Percentiles rank a stretch among this genome's conserved stretches.
phyloP scores from a whole-genome alignment of 2,329 filamentous ascomycete genomes.

The Epichloe gansuensis region DNA sequence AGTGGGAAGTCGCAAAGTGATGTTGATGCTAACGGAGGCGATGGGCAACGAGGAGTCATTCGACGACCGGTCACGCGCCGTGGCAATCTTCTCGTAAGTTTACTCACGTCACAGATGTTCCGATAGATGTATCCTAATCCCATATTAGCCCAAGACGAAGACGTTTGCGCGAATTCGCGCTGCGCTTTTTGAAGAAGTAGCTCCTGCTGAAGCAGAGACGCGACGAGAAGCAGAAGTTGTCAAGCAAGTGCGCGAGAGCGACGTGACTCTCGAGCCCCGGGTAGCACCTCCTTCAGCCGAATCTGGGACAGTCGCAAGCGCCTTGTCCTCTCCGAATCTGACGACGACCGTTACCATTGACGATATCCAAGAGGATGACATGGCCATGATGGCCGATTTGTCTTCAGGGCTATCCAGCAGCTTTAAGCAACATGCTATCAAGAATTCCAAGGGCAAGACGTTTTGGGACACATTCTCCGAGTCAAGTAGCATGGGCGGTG shows the following conservation, averaged over 20 bases:
- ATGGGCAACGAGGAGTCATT: slow-evolving; percentile 62
- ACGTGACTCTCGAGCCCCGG: slow-evolving; percentile 48
- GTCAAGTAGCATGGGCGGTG: slow-evolving; percentile 40
- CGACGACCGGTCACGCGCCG: slow-evolving; percentile 72
- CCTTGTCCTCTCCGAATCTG: slow-evolving; percentile 57
- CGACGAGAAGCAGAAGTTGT: slow-evolving; percentile 91
- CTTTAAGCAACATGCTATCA: slow-evolving; percentile 64
- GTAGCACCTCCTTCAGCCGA: slow-evolving; percentile 27
- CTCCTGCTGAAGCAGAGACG: slow-evolving; percentile 79
- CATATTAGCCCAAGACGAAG: slow-evolving; percentile 76
- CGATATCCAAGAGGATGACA: slow-evolving; percentile 57
- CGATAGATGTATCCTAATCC: background rate
- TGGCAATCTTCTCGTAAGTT: slow-evolving; percentile 71
- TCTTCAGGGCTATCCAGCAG: slow-evolving; percentile 42
- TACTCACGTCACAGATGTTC: background rate
- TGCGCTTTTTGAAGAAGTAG: slow-evolving; percentile 74
- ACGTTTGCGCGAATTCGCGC: slow-evolving; percentile 89
- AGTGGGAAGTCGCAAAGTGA: slow-evolving; percentile 57
- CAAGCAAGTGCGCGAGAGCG: slow-evolving; percentile 84
- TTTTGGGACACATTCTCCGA: slow-evolving; percentile 71
- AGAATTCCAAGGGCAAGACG: slow-evolving; percentile 57
- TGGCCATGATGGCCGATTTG: slow-evolving; percentile 51
- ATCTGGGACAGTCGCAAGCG: slow-evolving; percentile 39
- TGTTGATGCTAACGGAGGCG: slow-evolving; percentile 33
- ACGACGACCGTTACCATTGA: slow-evolving; percentile 54